phyloP scores from a whole-genome alignment of 2,329 filamentous ascomycete genomes.

The Colletotrichum sp. region DNA sequence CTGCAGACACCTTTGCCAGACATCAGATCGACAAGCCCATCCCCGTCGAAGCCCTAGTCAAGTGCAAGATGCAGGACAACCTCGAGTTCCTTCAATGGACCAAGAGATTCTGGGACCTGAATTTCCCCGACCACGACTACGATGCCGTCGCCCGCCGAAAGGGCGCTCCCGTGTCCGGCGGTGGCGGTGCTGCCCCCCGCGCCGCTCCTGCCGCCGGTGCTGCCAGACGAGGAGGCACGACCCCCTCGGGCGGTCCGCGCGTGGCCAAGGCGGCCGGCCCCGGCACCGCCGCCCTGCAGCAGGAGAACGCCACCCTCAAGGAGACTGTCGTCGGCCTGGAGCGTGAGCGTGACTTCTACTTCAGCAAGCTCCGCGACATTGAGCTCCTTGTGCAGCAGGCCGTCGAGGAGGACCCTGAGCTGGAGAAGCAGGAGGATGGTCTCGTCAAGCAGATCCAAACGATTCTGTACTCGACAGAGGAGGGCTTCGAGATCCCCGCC shows the following conservation, averaged over 20 bases:
- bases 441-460: constrained; percentile 95
- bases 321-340: constrained; percentile 95
- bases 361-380: constrained; percentile 97
- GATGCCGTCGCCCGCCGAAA: constrained; percentile 88
- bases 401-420: constrained; percentile 87
- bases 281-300: constrained; percentile 74
- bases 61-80: constrained; percentile 99
- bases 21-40: constrained; percentile 90
- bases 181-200: constrained; percentile 45
- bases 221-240: constrained; percentile 62
- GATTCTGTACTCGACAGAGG: constrained; percentile 97
- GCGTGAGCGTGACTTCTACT: constrained; percentile 98
- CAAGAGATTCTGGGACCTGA: constrained; percentile 97
- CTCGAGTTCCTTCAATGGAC: constrained; percentile 98
- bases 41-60: constrained; percentile 86
- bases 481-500: constrained; percentile 87
- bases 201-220: constrained; percentile 55
- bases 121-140: constrained; percentile 97
- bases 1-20: constrained; percentile 78
- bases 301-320: constrained; percentile 88
- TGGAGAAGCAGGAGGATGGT: constrained; percentile 92
- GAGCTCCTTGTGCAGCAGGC: constrained; percentile 93
- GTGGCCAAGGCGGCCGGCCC: constrained; percentile 52
- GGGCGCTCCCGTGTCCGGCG: constrained; percentile 64
- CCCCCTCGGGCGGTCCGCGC: constrained; percentile 59